Evolutionary conservation across 768 basidiomycete genomes (phyloP).

Genomic region (Pleurotus pulmonarius): DNA sequence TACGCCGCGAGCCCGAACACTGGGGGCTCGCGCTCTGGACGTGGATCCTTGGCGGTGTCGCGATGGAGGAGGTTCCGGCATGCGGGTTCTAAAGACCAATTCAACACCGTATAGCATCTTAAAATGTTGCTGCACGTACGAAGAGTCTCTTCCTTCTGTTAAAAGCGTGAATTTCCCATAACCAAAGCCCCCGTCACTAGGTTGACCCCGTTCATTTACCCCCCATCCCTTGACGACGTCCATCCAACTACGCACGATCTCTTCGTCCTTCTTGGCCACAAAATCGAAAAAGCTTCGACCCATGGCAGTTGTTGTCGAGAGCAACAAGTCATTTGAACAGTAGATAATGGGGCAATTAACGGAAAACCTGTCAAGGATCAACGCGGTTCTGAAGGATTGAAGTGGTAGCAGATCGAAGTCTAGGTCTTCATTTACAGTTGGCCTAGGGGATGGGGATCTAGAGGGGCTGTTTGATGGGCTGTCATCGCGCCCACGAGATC

Average conservation of each 20-base stretch:
- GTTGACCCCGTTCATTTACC: slow-evolving; percentile 79
- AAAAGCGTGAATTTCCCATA: slow-evolving; percentile 67
- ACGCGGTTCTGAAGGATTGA: slow-evolving; percentile 72
- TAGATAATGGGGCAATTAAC: slow-evolving; percentile 62
- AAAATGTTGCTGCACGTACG: slow-evolving; percentile 30
- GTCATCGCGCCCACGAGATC: slow-evolving; percentile 16
- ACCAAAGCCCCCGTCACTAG: slow-evolving; percentile 81
- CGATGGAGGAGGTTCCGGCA: slow-evolving; percentile 27
- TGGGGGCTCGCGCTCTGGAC: slow-evolving; percentile 5
- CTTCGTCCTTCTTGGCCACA: slow-evolving; percentile 60
- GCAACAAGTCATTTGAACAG: slow-evolving; percentile 69
- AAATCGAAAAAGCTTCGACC: slow-evolving; percentile 76
- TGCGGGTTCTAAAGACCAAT: slow-evolving; percentile 19
- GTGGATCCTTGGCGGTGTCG: slow-evolving; percentile 20
- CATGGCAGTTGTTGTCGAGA: slow-evolving; percentile 56
- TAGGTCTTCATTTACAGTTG: slow-evolving; percentile 24
- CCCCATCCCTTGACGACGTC: slow-evolving; percentile 80
- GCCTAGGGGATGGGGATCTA: slow-evolving; percentile 6
- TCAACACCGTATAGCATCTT: background rate
- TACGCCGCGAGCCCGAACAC: slow-evolving; percentile 2
- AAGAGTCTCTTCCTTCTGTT: slow-evolving; percentile 58
- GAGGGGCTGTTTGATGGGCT: slow-evolving; percentile 14
- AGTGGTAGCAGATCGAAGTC: slow-evolving; percentile 61
- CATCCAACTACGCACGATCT: slow-evolving; percentile 67
- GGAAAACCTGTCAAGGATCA: slow-evolving; percentile 79